A percentile compares a stretch with the other conserved stretches of the same genome.
Evolutionary conservation across 192 early-diverging fungal genomes (phyloP).

Genomic region (Podila epicladia): DNA sequence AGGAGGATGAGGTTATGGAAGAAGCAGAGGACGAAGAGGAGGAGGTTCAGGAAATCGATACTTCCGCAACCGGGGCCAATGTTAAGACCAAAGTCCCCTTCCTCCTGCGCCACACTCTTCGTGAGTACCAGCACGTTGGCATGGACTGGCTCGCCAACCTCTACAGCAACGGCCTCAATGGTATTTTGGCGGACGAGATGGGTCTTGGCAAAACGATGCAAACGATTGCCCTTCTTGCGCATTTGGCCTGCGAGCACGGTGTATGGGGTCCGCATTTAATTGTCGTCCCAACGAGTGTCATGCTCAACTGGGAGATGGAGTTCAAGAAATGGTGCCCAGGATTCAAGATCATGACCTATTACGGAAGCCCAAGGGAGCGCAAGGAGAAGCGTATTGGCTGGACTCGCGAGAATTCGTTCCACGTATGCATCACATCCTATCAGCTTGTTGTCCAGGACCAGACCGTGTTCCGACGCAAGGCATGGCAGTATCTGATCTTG

Average conservation of each 20-base stretch:
- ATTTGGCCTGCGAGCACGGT: conserved; percentile 69
- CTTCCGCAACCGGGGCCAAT: conserved; percentile 52
- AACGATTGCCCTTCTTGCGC: conserved; percentile 73
- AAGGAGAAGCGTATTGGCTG: conserved; percentile 67
- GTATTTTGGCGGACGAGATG: conserved; percentile 77
- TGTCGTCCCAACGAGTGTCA: conserved; percentile 79
- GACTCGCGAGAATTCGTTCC: conserved; percentile 67
- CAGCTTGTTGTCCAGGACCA: conserved; percentile 70
- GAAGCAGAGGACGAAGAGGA: conserved; percentile 13
- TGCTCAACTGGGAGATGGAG: conserved; percentile 84
- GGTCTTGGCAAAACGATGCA: conserved; percentile 75
- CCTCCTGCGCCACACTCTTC: conserved; percentile 73
- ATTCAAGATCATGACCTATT: conserved; percentile 81
- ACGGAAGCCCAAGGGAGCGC: conserved; percentile 74
- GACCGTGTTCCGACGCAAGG: conserved; percentile 63
- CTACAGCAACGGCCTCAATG: conserved; percentile 86
- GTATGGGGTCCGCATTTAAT: conserved; percentile 77
- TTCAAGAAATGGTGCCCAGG: conserved; percentile 77
- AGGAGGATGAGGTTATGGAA: conserved; percentile 19
- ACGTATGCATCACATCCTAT: conserved; percentile 73
- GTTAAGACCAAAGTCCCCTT: conserved; percentile 65
- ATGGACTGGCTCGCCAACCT: conserved; percentile 91
- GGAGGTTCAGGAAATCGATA: conserved; percentile 19
- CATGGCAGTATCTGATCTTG: conserved; percentile 74
- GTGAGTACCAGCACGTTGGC: conserved; percentile 91